Percentiles rank a stretch among this genome's conserved stretches.
Evolutionary conservation across 169 alveolate species (phyloP).

Genomic region (Plasmodium cynomolgi): DNA sequence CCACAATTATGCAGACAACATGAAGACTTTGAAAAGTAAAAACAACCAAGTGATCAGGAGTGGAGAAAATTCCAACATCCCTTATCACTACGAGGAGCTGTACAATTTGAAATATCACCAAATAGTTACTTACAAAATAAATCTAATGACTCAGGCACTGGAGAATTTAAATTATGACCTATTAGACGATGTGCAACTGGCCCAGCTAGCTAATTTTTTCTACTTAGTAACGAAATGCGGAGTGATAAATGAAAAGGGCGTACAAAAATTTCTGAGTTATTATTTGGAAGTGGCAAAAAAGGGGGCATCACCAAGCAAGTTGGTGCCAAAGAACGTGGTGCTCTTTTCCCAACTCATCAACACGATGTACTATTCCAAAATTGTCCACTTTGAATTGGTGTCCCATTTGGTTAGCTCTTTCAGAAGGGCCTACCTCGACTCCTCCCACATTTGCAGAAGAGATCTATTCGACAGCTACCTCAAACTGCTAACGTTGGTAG

Average conservation of each 20-base stretch:
- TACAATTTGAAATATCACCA: conserved; percentile 51
- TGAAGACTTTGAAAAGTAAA: conserved; percentile 13
- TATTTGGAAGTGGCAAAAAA: not conserved
- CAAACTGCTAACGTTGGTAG: conserved; percentile 51
- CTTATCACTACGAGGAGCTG: conserved; percentile 33
- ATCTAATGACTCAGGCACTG: not conserved
- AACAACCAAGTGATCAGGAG: not conserved
- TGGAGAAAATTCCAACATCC: not conserved
- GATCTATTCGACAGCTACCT: not conserved
- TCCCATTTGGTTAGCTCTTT: not conserved
- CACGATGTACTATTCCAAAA: conserved; percentile 63
- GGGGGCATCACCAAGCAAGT: not conserved
- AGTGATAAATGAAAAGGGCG: conserved; percentile 22
- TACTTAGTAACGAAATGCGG: conserved; percentile 30
- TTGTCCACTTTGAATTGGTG: conserved; percentile 4
- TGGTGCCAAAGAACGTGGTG: not conserved
- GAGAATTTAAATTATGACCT: conserved; percentile 5
- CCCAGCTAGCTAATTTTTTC: conserved; percentile 18
- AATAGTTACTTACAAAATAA: conserved; percentile 18
- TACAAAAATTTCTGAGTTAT: conserved; percentile 2
- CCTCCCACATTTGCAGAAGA: not conserved
- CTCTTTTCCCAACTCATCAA: conserved; percentile 18
- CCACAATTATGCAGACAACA: conserved; percentile 18
- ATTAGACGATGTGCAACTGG: not conserved
- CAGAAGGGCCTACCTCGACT: not conserved